Conservation (phyloP, 495 filamentous ascomycete genomes). For the Lasiosphaeria miniovina region DNA sequence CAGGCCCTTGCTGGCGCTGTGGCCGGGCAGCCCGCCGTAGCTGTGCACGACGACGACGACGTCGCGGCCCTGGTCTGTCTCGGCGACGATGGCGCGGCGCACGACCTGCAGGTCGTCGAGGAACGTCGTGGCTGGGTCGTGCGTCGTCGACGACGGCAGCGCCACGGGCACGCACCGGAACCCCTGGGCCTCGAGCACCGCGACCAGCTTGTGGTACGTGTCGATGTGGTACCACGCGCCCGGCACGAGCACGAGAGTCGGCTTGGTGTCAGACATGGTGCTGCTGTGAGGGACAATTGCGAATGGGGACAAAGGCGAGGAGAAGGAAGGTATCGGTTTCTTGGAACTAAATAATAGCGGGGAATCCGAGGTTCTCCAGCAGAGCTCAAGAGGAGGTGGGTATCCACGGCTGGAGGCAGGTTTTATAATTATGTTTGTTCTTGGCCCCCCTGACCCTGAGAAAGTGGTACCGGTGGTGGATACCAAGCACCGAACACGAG, state of each 20-base stretch:
- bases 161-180: conserved; percentile 37
- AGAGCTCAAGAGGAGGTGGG: no score
- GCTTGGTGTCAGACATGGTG: conserved; percentile 17
- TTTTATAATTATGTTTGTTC: no score
- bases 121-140: conserved; percentile 24
- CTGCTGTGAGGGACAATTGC: not conserved
- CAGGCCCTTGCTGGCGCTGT: conserved; percentile 45
- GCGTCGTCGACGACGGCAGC: conserved; percentile 39
- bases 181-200: conserved; percentile 32
- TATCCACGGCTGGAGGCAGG: no score
- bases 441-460: no score
- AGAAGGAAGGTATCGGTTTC: not conserved
- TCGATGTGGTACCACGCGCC: conserved; percentile 46
- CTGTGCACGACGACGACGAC: conserved; percentile 50
- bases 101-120: conserved; percentile 35
- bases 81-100: conserved; percentile 28
- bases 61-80: conserved; percentile 38
- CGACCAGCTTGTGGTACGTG: conserved; percentile 33
- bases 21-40: conserved; percentile 51
- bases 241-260: conserved; percentile 44
- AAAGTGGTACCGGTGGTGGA: no score
- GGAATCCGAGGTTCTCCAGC: no score
- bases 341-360: no score
- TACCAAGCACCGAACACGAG: no score
- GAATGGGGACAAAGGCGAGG: not conserved